Percentiles rank a stretch among this genome's conserved stretches.
Conservation (phyloP, 306 rosid species). For the Cucurbita maxima region DNA sequence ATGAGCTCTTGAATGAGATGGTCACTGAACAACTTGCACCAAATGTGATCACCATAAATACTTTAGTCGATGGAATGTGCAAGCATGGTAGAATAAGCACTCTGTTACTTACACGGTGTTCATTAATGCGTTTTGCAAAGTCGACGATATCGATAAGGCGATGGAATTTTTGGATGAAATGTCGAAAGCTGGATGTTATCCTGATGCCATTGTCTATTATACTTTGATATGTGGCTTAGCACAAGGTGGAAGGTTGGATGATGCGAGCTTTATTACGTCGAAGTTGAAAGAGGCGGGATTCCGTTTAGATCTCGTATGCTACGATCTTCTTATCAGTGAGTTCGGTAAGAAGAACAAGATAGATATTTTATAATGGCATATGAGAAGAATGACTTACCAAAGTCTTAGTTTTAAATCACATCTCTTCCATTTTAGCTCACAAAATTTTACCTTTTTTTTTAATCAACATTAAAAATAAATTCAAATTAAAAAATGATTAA, state of each 20-base stretch:
- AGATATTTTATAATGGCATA: neutral
- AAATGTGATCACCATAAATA: constrained; percentile 49
- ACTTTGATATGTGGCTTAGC: constrained; percentile 59
- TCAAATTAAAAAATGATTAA: too few species aligned
- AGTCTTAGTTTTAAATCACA: neutral
- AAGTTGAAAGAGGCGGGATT: constrained; percentile 59
- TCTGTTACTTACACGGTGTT: constrained; percentile 36
- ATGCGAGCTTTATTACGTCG: constrained; percentile 43
- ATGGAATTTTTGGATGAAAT: constrained; percentile 48
- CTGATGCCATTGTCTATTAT: constrained; percentile 50
- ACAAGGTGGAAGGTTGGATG: constrained; percentile 67
- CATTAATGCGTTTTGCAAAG: constrained; percentile 56
- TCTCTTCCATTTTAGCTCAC: too few species aligned
- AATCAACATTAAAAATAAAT: too few species aligned
- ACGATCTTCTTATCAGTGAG: constrained; percentile 53
- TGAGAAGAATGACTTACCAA: neutral
- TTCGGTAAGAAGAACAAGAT: constrained; percentile 54
- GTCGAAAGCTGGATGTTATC: constrained; percentile 35
- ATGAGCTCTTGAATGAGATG: constrained; percentile 43
- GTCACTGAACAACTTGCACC: constrained; percentile 33
- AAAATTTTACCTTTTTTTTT: too few species aligned
- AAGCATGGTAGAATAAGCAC: constrained; percentile 34
- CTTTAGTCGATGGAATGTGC: constrained; percentile 63
- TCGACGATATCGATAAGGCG: constrained; percentile 51
- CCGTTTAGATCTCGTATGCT: constrained; percentile 37